phyloP scores from a whole-genome alignment of 1,284 basidiomycete genomes.

The Cystobasidiaceae sp. region DNA sequence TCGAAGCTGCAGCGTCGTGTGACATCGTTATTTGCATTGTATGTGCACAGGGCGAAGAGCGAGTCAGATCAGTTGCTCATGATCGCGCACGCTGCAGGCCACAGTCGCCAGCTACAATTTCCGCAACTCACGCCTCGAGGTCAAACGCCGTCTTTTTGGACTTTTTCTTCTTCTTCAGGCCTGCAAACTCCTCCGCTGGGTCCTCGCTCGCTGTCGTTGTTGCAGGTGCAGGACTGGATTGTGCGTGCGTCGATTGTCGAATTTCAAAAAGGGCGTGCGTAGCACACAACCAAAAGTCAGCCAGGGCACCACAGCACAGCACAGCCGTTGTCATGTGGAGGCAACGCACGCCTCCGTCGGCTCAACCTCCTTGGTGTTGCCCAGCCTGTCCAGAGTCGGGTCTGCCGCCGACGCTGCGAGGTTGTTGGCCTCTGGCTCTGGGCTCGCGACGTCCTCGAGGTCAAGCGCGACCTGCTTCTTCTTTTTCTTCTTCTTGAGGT shows the following conservation, averaged over 20 bases:
- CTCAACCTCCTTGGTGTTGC: constrained; percentile 24
- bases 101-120: not conserved
- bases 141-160: constrained; percentile 52
- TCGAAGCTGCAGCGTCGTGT: constrained; percentile 60
- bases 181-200: constrained; percentile 49
- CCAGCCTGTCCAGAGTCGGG: constrained; percentile 14
- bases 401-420: not conserved
- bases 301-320: not conserved
- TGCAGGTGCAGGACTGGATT: not conserved
- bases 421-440: constrained; percentile 24
- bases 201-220: constrained; percentile 38
- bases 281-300: not conserved
- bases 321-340: not conserved
- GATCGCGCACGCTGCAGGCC: not conserved
- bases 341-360: constrained; percentile 35
- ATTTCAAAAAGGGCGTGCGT: not conserved
- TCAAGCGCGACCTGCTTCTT: constrained; percentile 70
- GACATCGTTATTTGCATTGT: no score
- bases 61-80: no score
- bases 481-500: constrained; percentile 69
- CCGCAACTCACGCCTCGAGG: constrained; percentile 55
- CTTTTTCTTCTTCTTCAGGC: constrained; percentile 54
- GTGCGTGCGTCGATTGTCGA: not conserved
- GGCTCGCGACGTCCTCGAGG: constrained; percentile 50
- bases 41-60: not conserved